phyloP scores from a whole-genome alignment of 441 rosid species.

The Populus hybrid region DNA sequence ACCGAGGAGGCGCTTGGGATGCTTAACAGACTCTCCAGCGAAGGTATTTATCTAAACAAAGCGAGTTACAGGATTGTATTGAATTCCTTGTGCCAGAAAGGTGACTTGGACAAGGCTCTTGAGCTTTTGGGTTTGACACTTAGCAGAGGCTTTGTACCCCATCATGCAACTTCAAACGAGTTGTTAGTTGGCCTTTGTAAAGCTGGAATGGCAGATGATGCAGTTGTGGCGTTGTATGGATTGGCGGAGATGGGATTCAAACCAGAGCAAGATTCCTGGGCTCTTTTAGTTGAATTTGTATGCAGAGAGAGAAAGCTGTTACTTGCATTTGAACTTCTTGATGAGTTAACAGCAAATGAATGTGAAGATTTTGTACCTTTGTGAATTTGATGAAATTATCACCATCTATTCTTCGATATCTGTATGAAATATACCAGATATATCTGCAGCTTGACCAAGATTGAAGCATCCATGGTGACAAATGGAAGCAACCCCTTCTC shows the following conservation, averaged over 20 bases:
- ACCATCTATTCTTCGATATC: background rate
- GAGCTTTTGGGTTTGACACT: slow-evolving; percentile 58
- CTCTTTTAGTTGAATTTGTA: slow-evolving; percentile 41
- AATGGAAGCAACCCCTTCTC: background rate
- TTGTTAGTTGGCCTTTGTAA: slow-evolving; percentile 52
- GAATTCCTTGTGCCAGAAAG: slow-evolving; percentile 52
- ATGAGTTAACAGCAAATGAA: slow-evolving; percentile 37
- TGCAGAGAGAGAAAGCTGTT: slow-evolving; percentile 75
- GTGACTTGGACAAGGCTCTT: slow-evolving; percentile 55
- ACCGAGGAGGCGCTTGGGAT: slow-evolving; percentile 53
- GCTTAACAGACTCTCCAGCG: slow-evolving; percentile 46
- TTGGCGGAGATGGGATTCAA: slow-evolving; percentile 56
- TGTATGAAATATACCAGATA: background rate
- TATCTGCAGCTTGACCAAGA: background rate
- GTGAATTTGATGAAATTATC: background rate
- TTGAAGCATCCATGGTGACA: background rate
- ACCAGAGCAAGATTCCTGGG: slow-evolving; percentile 63
- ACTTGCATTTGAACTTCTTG: slow-evolving; percentile 49
- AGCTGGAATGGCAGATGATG: slow-evolving; percentile 49
- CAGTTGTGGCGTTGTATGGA: slow-evolving; percentile 36
- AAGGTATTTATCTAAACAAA: slow-evolving; percentile 64
- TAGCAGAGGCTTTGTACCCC: slow-evolving; percentile 56
- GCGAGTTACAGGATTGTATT: slow-evolving; percentile 77
- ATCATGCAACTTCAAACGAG: slow-evolving; percentile 73
- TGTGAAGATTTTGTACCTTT: background rate